Evolutionary conservation across 2,329 filamentous ascomycete genomes (phyloP).

Genomic region (Tothia fuscella): DNA sequence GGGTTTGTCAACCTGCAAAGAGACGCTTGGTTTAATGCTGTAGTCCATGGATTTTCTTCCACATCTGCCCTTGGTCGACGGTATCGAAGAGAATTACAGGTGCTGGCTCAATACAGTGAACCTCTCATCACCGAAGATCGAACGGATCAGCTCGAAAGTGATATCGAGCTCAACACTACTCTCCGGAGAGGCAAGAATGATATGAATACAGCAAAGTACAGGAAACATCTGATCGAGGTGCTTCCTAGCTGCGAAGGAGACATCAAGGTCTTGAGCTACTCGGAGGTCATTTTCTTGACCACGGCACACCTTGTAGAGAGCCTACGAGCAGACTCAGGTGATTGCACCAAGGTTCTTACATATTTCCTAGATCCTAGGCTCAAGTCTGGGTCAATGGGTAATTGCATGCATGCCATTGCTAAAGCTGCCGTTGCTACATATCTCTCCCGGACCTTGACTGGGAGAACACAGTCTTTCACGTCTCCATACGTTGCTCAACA

Average conservation of each 20-base stretch:
- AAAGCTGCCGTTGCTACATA: conserved; percentile 69
- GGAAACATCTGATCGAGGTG: conserved; percentile 60
- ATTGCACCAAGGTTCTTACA: conserved; percentile 77
- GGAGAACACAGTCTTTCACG: conserved; percentile 66
- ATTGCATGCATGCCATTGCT: conserved; percentile 51
- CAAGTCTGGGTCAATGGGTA: conserved; percentile 46
- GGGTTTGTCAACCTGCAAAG: conserved; percentile 57
- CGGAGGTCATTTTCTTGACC: conserved; percentile 84
- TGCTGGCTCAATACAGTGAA: conserved; percentile 77
- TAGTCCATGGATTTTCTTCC: conserved; percentile 78
- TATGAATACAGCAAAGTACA: conserved; percentile 68
- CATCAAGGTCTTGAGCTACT: conserved; percentile 72
- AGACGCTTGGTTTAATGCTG: conserved; percentile 97
- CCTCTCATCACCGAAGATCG: conserved; percentile 81
- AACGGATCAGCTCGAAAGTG: conserved; percentile 83
- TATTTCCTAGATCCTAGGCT: conserved; percentile 94
- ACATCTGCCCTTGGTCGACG: conserved; percentile 61
- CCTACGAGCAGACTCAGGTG: conserved; percentile 71
- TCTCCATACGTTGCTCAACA: conserved; percentile 83
- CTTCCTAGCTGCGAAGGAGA: conserved; percentile 67
- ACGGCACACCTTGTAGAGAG: conserved; percentile 83
- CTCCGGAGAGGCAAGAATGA: conserved; percentile 74
- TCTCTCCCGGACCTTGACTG: conserved; percentile 60
- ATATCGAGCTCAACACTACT: conserved; percentile 92
- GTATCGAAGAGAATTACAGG: conserved; percentile 63